Evolutionary conservation across 352 stramenopile species (phyloP).

Genomic region (Phytophthora quininea): DNA sequence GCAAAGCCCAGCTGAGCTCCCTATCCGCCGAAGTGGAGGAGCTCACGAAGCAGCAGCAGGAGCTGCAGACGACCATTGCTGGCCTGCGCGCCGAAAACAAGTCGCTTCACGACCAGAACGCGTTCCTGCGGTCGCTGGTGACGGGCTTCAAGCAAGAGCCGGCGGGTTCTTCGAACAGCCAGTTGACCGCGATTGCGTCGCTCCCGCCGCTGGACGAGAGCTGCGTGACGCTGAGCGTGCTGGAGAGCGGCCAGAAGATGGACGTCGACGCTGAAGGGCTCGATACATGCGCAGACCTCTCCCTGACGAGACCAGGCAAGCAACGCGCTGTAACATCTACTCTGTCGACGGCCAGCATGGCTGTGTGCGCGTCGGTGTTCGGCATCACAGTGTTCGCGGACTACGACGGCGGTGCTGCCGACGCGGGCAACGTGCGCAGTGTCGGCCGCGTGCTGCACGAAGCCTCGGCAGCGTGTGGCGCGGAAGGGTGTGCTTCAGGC

Average conservation of each 20-base stretch:
- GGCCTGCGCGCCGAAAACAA: slow-evolving; percentile 80
- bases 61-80: slow-evolving; percentile 72
- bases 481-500: slow-evolving; percentile 32
- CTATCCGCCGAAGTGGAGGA: slow-evolving; percentile 64
- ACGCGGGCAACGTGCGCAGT: slow-evolving; percentile 53
- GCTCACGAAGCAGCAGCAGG: slow-evolving; percentile 71
- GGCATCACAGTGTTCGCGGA: slow-evolving; percentile 76
- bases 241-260: slow-evolving; percentile 36
- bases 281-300: slow-evolving; percentile 22
- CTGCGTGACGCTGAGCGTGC: slow-evolving; percentile 27
- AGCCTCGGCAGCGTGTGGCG: slow-evolving; percentile 44
- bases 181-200: slow-evolving; percentile 26
- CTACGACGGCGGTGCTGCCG: slow-evolving; percentile 42
- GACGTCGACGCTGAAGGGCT: slow-evolving; percentile 26
- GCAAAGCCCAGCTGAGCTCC: slow-evolving; percentile 73
- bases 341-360: slow-evolving; percentile 63
- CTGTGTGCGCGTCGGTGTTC: slow-evolving; percentile 77
- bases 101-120: slow-evolving; percentile 78
- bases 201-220: slow-evolving; percentile 34
- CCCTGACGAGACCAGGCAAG: slow-evolving; percentile 38
- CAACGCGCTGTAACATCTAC: slow-evolving; percentile 44
- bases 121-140: slow-evolving; percentile 78
- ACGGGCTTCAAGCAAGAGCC: slow-evolving; percentile 49
- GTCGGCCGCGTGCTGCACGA: slow-evolving; percentile 71
- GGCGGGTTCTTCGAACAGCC: slow-evolving; percentile 12